Conservation (phyloP, 2,329 filamentous ascomycete species). For the Septoria petroselini region DNA sequence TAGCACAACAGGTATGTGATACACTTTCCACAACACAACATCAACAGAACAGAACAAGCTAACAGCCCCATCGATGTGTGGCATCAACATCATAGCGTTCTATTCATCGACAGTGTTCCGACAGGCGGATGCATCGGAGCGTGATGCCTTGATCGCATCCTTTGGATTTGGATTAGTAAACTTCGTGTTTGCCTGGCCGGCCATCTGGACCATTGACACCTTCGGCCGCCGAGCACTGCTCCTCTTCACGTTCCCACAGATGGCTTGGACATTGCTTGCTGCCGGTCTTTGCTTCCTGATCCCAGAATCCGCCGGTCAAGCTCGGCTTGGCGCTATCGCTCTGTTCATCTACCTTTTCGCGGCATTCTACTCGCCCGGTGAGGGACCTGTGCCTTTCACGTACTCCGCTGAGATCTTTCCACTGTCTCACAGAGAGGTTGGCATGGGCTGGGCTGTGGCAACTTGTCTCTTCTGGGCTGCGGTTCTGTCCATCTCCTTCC, state of each 20-base stretch:
- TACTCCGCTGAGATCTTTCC: conserved; percentile 70
- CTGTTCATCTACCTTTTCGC: conserved; percentile 58
- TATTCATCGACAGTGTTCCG: conserved; percentile 39
- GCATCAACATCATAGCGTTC: conserved; percentile 30
- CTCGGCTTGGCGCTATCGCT: conserved; percentile 31
- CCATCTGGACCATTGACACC: conserved; percentile 40
- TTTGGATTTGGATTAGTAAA: conserved; percentile 48
- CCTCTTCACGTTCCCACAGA: conserved; percentile 47
- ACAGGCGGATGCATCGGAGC: conserved; percentile 37
- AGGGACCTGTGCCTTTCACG: conserved; percentile 61
- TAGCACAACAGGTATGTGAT: conserved; percentile 33
- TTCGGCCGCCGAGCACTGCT: conserved; percentile 36
- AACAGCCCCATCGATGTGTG: conserved; percentile 12
- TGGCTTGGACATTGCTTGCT: conserved; percentile 49
- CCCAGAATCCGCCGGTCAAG: conserved; percentile 41
- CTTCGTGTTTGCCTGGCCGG: conserved; percentile 45
- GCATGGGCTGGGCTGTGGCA: conserved; percentile 67
- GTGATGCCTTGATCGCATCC: conserved; percentile 41
- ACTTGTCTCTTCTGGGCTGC: conserved; percentile 59
- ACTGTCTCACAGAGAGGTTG: conserved; percentile 66
- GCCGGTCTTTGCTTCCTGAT: conserved; percentile 45
- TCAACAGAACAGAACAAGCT: conserved; percentile 3
- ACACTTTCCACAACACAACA: not conserved
- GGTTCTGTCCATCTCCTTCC: conserved; percentile 52
- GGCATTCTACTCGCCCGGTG: conserved; percentile 41